phyloP scores from a whole-genome alignment of 2,329 filamentous ascomycete genomes.

The Tolypocladium ophioglossoides region DNA sequence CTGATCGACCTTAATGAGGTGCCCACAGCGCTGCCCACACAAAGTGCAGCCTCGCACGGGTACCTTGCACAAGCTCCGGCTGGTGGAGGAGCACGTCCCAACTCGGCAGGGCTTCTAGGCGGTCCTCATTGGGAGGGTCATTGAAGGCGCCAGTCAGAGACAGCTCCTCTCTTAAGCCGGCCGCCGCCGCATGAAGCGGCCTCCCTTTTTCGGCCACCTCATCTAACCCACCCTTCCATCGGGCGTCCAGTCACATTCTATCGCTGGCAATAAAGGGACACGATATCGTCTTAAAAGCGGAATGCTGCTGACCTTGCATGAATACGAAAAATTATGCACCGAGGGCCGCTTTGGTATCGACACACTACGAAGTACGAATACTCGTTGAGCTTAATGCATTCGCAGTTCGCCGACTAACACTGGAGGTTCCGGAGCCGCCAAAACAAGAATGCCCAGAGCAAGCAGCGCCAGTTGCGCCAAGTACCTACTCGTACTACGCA shows the following conservation, averaged over 20 bases:
- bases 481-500: too few species aligned
- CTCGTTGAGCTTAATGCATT: background rate
- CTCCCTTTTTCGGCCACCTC: background rate
- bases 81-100: background rate
- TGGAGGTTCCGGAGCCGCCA: background rate
- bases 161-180: too few species aligned
- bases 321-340: background rate
- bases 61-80: conserved; percentile 10
- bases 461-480: background rate
- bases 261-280: background rate
- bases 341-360: background rate
- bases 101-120: background rate
- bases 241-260: background rate
- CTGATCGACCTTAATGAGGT: background rate
- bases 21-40: background rate
- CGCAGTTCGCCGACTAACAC: background rate
- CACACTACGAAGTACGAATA: too few species aligned
- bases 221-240: background rate
- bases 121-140: background rate
- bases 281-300: background rate
- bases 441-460: background rate
- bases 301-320: background rate
- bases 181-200: too few species aligned
- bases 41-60: conserved; percentile 4
- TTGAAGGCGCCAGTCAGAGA: background rate